Base-by-base conservation (phyloP, 352 stramenopile genomes). In the Elongisporangium undulatum region DNA sequence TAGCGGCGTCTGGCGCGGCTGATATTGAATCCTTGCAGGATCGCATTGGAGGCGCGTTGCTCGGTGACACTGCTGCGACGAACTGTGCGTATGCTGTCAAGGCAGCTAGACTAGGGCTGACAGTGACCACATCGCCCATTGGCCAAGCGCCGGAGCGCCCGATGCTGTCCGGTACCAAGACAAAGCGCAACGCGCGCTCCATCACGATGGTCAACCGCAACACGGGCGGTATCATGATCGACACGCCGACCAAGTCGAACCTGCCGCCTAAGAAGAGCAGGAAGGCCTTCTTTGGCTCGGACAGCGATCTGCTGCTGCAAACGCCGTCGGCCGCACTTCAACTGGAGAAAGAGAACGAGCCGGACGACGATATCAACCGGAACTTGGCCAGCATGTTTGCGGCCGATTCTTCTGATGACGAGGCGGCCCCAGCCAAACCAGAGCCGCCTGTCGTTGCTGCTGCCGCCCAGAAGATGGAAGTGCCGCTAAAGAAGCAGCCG, bases 111-210 rank as follows among this genome's bases (percentile, higher is more conserved):
- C 9, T 12, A 16, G 12, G 9, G 34, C 34, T 45, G 10, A 45
- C 34, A 6, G 34, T 45, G 12, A 45, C 34, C 34, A 45, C 34
- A 4, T 45, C 34, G 34, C 34, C 34, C 9, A 17, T 16, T 45
- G 34, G 9, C 12, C 34, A 45, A 17, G 34, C 12, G 34, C 17
- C 34, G 12, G 34, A 45, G 34, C 34, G 34, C 13, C 13, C 13
- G 2, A 45, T 45, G 34, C 34, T 45, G 34, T 45, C 34, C 10
- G 34, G 34, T 19, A 66, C 61, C 51, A 76, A 76, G 62, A 71
- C 70, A 49, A 87, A 85, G 48, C 73, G 75, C 10, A 69, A 74
- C 39, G 75, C 67, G 19, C 69, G 70, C 12, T 55, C 73, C 4
- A 61, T 72, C 15, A 49, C 12, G 16, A 58, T 82, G 48, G 53